Evolutionary conservation across 805 yeast genomes (phyloP).

Genomic region (Hanseniaspora nectarophila): DNA sequence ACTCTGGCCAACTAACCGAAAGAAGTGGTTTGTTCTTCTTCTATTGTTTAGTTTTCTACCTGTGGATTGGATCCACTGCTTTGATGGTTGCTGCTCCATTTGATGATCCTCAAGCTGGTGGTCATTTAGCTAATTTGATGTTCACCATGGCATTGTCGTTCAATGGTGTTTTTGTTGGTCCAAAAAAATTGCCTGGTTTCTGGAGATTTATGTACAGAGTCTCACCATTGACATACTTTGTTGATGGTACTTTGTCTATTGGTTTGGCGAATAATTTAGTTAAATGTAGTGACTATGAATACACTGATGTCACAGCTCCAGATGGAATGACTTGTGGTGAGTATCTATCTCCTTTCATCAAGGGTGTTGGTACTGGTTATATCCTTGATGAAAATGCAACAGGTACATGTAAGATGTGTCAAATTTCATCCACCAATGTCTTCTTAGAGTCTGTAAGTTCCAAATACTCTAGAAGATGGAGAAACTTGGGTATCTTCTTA

Average conservation of each 20-base stretch:
- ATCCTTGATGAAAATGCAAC: constrained; percentile 39
- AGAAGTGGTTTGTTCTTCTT: constrained; percentile 51
- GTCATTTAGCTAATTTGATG: constrained; percentile 43
- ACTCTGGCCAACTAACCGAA: constrained; percentile 36
- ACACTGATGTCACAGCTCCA: constrained; percentile 40
- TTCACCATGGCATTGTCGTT: constrained; percentile 55
- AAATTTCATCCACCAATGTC: constrained; percentile 42
- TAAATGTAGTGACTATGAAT: constrained; percentile 39
- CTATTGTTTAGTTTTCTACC: constrained; percentile 35
- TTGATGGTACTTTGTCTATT: constrained; percentile 42
- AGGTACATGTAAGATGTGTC: constrained; percentile 46
- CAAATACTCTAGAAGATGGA: constrained; percentile 36
- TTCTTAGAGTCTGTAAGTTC: constrained; percentile 41
- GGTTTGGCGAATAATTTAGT: constrained; percentile 44
- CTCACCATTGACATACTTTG: constrained; percentile 58
- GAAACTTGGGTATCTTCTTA: constrained; percentile 48
- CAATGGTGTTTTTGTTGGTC: constrained; percentile 67
- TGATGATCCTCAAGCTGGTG: constrained; percentile 51
- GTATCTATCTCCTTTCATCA: constrained; percentile 34
- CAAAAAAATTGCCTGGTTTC: constrained; percentile 53
- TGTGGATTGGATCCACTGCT: constrained; percentile 48
- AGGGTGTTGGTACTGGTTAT: constrained; percentile 35
- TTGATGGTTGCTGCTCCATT: constrained; percentile 48
- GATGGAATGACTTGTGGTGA: constrained; percentile 46
- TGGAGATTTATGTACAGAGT: constrained; percentile 70